A percentile compares a stretch with the other conserved stretches of the same genome.
Conservation (phyloP, 164 flowering plant genomes). For the Liriodendron chinense region DNA sequence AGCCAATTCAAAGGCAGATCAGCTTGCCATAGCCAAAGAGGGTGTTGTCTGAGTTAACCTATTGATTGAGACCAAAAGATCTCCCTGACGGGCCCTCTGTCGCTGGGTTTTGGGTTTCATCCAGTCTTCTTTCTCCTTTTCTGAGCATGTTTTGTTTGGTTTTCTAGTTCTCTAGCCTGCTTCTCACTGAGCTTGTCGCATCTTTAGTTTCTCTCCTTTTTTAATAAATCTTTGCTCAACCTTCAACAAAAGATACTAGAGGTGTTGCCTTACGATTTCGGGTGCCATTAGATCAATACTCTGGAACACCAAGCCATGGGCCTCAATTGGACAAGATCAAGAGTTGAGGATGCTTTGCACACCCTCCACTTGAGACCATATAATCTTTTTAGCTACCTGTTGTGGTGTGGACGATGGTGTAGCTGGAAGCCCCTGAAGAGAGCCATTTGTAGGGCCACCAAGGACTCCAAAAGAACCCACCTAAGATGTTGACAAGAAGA, state of each 20-base stretch:
- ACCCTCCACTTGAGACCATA: not conserved
- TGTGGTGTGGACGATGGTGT: constrained; percentile 40
- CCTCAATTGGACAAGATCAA: not conserved
- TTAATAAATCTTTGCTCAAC: no score
- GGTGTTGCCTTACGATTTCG: not conserved
- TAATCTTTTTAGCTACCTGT: constrained; percentile 32
- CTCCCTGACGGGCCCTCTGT: no score
- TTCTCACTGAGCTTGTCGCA: no score
- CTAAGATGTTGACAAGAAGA: constrained; percentile 18
- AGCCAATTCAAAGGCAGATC: no score
- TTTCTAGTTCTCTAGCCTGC: no score
- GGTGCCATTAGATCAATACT: not conserved
- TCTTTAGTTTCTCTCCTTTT: no score
- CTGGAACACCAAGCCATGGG: not conserved
- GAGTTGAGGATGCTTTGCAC: not conserved
- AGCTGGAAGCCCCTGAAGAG: constrained; percentile 30
- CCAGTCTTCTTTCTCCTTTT: no score
- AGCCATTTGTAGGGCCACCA: constrained; percentile 44
- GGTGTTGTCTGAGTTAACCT: no score
- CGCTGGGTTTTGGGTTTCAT: no score
- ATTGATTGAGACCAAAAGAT: no score
- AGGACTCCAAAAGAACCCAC: constrained; percentile 37
- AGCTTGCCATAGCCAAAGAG: no score
- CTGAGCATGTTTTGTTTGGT: no score
- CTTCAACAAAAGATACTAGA: not conserved